Percentiles rank a stretch among this genome's conserved stretches.
Conservation (phyloP, 2,329 filamentous ascomycete genomes). For the Diaporthe sp. region DNA sequence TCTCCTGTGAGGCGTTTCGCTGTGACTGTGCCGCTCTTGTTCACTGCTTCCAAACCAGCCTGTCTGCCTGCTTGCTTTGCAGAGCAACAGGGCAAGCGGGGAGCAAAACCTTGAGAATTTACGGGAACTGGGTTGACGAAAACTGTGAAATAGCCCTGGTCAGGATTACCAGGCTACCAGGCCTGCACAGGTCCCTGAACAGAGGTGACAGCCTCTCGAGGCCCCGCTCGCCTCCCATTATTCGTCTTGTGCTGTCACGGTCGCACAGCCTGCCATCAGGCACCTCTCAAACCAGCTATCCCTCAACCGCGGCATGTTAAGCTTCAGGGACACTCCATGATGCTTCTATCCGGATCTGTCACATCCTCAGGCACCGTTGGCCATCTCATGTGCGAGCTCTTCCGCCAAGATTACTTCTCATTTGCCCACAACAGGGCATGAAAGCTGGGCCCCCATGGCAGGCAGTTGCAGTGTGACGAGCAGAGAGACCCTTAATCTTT, state of each 20-base stretch:
- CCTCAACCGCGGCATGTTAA: background rate
- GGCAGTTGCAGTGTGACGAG: constrained; percentile 13
- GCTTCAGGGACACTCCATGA: constrained; percentile 18
- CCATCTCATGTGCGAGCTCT: background rate
- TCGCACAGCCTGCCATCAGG: constrained; percentile 28
- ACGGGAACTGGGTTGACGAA: background rate
- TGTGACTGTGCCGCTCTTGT: constrained; percentile 31
- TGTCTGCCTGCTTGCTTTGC: background rate
- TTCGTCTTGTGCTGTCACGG: constrained; percentile 11
- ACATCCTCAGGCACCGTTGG: constrained; percentile 23
- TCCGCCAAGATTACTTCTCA: constrained; percentile 7
- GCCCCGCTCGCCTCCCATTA: background rate
- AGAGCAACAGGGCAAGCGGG: background rate
- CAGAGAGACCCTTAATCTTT: constrained; percentile 25
- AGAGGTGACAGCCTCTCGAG: background rate
- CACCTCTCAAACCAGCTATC: constrained; percentile 24
- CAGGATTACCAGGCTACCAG: background rate
- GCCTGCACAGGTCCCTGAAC: constrained; percentile 6
- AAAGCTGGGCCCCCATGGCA: constrained; percentile 5
- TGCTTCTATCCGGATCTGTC: constrained; percentile 30
- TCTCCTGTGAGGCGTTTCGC: constrained; percentile 40
- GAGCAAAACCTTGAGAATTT: background rate
- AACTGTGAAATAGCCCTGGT: constrained; percentile 3
- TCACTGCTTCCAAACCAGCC: background rate
- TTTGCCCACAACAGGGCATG: constrained; percentile 8